Conservation (phyloP, 495 filamentous ascomycete genomes). For the Astrothelium macrocarpum region DNA sequence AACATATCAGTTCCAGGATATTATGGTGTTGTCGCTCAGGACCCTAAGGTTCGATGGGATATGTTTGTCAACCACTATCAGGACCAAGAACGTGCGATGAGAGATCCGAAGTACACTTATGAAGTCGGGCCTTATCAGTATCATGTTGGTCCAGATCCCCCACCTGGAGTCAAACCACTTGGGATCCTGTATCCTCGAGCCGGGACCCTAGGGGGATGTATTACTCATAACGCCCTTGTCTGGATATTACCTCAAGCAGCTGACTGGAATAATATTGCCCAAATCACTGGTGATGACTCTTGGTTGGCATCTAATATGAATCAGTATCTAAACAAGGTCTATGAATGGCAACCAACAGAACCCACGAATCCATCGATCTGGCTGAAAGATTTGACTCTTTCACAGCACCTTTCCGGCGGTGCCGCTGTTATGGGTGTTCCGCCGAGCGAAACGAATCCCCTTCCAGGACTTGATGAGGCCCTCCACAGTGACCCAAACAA, state of each 20-base stretch:
- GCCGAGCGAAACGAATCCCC: constrained; percentile 25
- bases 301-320: constrained; percentile 43
- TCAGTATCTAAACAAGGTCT: constrained; percentile 37
- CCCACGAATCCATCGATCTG: constrained; percentile 38
- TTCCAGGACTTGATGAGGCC: constrained; percentile 46
- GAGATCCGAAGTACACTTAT: constrained; percentile 4
- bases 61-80: constrained; percentile 26
- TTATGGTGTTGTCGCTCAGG: constrained; percentile 19
- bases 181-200: constrained; percentile 43
- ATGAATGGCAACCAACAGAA: background rate
- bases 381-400: constrained; percentile 42
- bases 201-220: constrained; percentile 41
- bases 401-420: constrained; percentile 30
- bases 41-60: constrained; percentile 37
- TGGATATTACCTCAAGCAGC: constrained; percentile 33
- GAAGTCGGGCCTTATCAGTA: constrained; percentile 38
- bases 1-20: constrained; percentile 3
- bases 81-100: background rate
- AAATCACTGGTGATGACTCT: constrained; percentile 39
- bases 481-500: constrained; percentile 46
- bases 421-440: constrained; percentile 45
- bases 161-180: constrained; percentile 34
- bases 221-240: constrained; percentile 41
- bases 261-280: constrained; percentile 39
- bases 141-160: constrained; percentile 31